phyloP scores from a whole-genome alignment of 768 basidiomycete genomes.

The Tricholoma saponaceum region DNA sequence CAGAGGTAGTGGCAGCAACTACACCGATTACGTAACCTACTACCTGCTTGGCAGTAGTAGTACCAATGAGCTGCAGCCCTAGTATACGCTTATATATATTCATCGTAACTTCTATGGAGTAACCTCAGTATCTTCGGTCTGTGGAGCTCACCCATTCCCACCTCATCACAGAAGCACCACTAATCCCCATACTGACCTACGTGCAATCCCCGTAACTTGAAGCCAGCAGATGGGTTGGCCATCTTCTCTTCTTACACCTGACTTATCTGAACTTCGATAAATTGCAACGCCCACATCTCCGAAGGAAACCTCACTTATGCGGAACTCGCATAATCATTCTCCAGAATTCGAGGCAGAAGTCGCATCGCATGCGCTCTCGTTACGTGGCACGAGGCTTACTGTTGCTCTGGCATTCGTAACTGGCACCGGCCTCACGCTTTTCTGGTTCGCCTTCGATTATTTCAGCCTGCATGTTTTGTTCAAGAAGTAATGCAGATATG shows the following conservation, averaged over 20 bases:
- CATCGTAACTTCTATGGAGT: no score
- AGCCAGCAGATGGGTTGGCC: no score
- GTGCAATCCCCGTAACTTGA: not conserved
- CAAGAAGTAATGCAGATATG: constrained; percentile 41
- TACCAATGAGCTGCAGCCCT: no score
- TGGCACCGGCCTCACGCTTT: constrained; percentile 58
- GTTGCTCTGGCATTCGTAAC: constrained; percentile 51
- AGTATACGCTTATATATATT: no score
- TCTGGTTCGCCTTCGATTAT: constrained; percentile 33
- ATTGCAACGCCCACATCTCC: not conserved
- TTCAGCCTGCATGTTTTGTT: not conserved
- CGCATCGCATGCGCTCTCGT: constrained; percentile 22
- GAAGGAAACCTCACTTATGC: not conserved
- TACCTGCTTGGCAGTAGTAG: no score
- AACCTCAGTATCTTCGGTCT: not conserved
- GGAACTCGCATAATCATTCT: constrained; percentile 9
- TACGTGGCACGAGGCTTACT: constrained; percentile 43
- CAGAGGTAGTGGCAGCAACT: no score
- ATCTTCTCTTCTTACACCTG: not conserved
- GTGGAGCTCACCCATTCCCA: not conserved
- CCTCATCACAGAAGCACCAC: not conserved
- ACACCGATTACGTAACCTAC: not conserved
- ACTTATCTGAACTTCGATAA: not conserved
- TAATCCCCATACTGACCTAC: not conserved
- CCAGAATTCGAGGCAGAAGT: constrained; percentile 32